A percentile compares a stretch with the other conserved stretches of the same genome.
Conservation (phyloP, 768 basidiomycete genomes). For the Termitomyces eurrhizus region DNA sequence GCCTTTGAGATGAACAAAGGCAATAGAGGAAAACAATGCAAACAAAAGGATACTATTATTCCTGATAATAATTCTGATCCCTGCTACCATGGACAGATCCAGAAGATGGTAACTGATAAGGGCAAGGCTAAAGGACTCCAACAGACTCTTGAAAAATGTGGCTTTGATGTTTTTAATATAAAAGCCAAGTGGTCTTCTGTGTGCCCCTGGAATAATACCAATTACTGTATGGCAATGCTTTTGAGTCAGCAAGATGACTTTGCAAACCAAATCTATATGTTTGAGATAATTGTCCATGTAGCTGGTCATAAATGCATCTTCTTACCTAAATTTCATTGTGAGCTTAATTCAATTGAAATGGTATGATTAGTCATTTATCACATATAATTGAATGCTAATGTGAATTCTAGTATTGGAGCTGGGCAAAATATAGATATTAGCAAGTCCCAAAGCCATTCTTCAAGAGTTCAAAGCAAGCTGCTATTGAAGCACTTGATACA, state of each 20-base stretch:
- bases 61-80: slow-evolving; percentile 23
- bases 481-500: no score
- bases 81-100: slow-evolving; percentile 21
- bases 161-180: background rate
- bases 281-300: slow-evolving; percentile 25
- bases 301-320: no score
- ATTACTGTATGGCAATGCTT: no score
- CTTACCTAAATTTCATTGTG: no score
- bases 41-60: background rate
- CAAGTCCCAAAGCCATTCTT: no score
- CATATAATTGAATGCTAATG: no score
- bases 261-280: slow-evolving; percentile 28
- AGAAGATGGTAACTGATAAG: slow-evolving; percentile 30
- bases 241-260: no score
- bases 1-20: background rate
- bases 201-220: background rate
- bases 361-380: no score
- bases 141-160: background rate
- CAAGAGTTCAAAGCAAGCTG: no score
- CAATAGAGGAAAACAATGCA: background rate
- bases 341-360: no score
- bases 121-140: slow-evolving; percentile 32
- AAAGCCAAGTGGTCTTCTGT: background rate
- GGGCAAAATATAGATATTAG: no score
- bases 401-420: no score